Evolutionary conservation across 768 basidiomycete species (phyloP).

Genomic region (Chiua virens): DNA sequence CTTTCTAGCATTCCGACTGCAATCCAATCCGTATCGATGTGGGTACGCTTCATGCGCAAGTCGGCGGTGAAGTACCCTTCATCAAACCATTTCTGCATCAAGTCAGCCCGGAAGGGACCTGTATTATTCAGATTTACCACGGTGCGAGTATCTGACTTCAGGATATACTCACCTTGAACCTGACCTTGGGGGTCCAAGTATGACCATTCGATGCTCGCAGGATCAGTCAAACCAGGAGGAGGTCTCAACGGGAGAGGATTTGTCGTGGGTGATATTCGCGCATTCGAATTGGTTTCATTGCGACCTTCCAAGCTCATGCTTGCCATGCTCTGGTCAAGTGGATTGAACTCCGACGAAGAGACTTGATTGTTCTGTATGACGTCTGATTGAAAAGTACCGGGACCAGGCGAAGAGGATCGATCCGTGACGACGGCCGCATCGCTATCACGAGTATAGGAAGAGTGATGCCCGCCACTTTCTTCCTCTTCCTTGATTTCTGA

Average conservation of each 20-base stretch:
- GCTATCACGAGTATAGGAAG: conserved; percentile 3
- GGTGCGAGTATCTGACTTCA: neutral
- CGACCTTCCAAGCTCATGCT: conserved; percentile 16
- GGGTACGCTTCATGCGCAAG: conserved; percentile 81
- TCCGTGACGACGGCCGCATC: conserved; percentile 7
- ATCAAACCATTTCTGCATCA: conserved; percentile 95
- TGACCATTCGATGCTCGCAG: conserved; percentile 75
- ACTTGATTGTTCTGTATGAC: conserved; percentile 4
- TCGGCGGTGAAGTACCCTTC: conserved; percentile 85
- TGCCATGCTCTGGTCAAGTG: conserved; percentile 10
- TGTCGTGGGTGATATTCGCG: conserved; percentile 5
- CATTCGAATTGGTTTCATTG: conserved; percentile 4
- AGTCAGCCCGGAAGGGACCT: conserved; percentile 87
- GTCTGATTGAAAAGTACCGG: conserved; percentile 9
- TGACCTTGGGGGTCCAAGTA: conserved; percentile 93
- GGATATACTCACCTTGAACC: conserved; percentile 67
- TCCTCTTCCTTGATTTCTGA: conserved; percentile 62
- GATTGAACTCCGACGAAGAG: conserved; percentile 9
- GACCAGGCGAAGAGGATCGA: conserved; percentile 12
- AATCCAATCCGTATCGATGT: conserved; percentile 66
- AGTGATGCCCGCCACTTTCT: conserved; percentile 30
- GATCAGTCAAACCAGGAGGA: conserved; percentile 52
- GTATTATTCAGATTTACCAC: conserved; percentile 3
- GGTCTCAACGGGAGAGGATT: conserved; percentile 30
- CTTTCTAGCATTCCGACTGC: conserved; percentile 59